Evolutionary conservation across 192 early-diverging fungal species (phyloP), one percentile per base, ranked within the genome.

Genomic region (Entrophospora sp.): DNA sequence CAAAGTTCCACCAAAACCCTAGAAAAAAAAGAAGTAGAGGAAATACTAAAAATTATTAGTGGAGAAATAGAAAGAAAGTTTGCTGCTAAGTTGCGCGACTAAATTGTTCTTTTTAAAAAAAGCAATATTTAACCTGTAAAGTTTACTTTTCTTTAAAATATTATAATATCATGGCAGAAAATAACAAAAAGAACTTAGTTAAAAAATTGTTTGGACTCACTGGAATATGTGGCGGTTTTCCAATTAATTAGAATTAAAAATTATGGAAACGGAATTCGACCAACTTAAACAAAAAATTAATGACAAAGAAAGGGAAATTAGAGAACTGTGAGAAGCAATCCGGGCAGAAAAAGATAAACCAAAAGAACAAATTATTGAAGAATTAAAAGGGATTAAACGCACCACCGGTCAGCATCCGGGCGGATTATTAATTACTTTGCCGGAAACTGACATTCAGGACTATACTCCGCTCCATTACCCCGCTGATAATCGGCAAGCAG

Each of bases 381-480:
- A 59, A 20, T 59, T 59, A 20, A 59, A 59, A 35, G 56, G 56
- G n/a, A 59, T 59, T 59, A 59, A 59, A 36, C 56, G 56, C 36
- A 59, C 56, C 12, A 59, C 56, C 27, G 56, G 56, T 2, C 56
- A 59, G n/a, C 56, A 59, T 14, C 56, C 56, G 0, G 56, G 56
- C 32, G 56, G 56, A 0, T n/a, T 59, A 0, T 20, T 59, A 6
- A 59, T 59, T 38, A 38, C 56, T 59, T 38, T 59, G 6, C 56
- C 56, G 1, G 4, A 59, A 0, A 59, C 56, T 1, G 56, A 59
- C 6, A 59, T 59, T 38, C 56, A 59, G 36, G 18, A 59, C 32
- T 59, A 59, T 38, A 59, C 56, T 3, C 56, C 56, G 1, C 25
- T 52, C 1, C 10, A 52, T 52, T 52, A 52, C 25, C 49, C 49